Conservation (phyloP, 148 eudicot genomes). For the Cornus florida region DNA sequence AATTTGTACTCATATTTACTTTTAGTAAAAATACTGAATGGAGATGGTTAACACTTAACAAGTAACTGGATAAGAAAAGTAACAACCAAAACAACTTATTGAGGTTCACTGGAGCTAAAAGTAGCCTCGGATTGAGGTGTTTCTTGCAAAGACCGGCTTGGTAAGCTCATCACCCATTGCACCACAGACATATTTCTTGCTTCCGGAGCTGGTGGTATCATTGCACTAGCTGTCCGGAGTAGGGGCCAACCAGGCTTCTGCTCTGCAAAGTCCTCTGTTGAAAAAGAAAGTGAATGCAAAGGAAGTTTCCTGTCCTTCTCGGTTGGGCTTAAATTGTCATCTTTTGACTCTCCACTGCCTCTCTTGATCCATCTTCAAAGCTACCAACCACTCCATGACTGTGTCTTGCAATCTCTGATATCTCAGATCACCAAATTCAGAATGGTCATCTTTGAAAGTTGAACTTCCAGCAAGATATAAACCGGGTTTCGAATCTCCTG, state of each 20-base stretch:
- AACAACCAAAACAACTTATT: too few relatives aligned
- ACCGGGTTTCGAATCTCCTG: conserved; percentile 63
- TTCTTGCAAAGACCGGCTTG: conserved; percentile 58
- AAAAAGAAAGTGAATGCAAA: conserved; percentile 41
- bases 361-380: conserved; percentile 27
- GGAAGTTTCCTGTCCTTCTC: not conserved
- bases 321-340: conserved; percentile 1
- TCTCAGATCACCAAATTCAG: conserved; percentile 57
- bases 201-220: conserved; percentile 40
- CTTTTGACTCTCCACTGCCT: conserved; percentile 11
- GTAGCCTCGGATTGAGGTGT: conserved; percentile 39
- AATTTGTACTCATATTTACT: too few relatives aligned
- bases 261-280: conserved; percentile 34
- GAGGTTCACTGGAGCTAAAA: conserved; percentile 32
- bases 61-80: not conserved
- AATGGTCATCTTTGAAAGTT: conserved; percentile 19
- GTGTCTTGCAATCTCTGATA: conserved; percentile 39
- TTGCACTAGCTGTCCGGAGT: conserved; percentile 35
- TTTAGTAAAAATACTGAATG: too few relatives aligned
- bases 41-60: not conserved
- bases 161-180: conserved; percentile 91
- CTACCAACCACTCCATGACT: conserved; percentile 28
- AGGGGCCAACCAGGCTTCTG: conserved; percentile 64
- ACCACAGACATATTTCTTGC: conserved; percentile 91
- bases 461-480: conserved; percentile 20